phyloP scores from a whole-genome alignment of 2,329 filamentous ascomycete species.

The Rhinocladiella mackenziei region DNA sequence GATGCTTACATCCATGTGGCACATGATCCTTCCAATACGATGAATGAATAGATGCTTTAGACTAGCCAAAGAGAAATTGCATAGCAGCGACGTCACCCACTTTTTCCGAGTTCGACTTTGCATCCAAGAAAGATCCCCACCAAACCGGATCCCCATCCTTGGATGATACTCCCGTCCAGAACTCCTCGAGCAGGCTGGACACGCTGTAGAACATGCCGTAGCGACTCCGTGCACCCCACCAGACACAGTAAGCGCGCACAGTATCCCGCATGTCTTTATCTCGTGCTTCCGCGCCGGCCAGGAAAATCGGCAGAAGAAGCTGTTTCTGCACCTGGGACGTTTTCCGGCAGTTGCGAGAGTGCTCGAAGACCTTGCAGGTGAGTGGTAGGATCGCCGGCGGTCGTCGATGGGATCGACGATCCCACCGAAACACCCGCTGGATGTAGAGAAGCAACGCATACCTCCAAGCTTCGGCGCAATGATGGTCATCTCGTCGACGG shows the following conservation, averaged over 20 bases:
- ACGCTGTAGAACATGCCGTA: conserved; percentile 18
- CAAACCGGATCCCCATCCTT: conserved; percentile 1
- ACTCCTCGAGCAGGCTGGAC: conserved; percentile 5
- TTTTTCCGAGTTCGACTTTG: conserved; percentile 2
- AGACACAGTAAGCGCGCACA: conserved; percentile 9
- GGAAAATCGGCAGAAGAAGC: conserved; percentile 12
- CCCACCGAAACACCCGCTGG: conserved; percentile 7
- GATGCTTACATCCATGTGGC: neutral
- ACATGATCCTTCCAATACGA: too few relatives aligned
- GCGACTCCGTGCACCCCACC: conserved; percentile 13
- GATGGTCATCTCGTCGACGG: conserved; percentile 11
- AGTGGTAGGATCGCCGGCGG: neutral
- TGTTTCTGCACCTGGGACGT: conserved; percentile 17
- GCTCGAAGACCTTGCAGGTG: conserved; percentile 4
- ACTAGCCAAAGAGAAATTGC: conserved; percentile 8
- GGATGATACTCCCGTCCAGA: neutral
- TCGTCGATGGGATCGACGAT: neutral
- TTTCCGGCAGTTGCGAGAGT: conserved; percentile 7
- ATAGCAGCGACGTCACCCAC: conserved; percentile 1
- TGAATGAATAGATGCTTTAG: neutral
- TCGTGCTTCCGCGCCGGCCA: conserved; percentile 12
- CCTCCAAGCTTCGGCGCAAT: conserved; percentile 16
- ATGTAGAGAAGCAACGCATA: conserved; percentile 16
- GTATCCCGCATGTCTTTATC: conserved; percentile 3
- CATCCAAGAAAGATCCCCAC: conserved; percentile 8